Evolutionary conservation across 1,284 basidiomycete species (phyloP).

Genomic region (Fomitopsis palustris): DNA sequence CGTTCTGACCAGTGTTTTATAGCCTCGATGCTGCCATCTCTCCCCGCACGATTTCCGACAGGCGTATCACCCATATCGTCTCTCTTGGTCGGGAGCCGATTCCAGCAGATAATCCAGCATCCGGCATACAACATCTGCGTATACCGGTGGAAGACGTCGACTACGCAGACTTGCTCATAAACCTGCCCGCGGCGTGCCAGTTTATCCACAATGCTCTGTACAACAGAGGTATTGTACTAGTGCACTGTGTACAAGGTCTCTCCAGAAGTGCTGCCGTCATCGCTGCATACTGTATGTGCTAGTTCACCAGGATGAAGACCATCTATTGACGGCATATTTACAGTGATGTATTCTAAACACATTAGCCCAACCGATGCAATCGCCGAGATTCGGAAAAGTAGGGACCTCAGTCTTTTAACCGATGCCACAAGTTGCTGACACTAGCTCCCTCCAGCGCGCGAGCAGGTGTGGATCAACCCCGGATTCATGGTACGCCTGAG

Average conservation of each 20-base stretch:
- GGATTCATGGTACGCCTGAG: conserved; percentile 46
- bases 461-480: conserved; percentile 75
- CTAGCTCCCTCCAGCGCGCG: conserved; percentile 45
- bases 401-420: conserved; percentile 8
- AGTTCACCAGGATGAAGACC: neutral
- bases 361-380: conserved; percentile 58
- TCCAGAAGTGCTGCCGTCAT: conserved; percentile 81
- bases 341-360: conserved; percentile 72
- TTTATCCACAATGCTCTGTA: conserved; percentile 77
- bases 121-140: conserved; percentile 66
- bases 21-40: conserved; percentile 72
- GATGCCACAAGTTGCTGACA: neutral
- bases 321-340: neutral
- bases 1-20: conserved; percentile 17
- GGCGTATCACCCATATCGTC: conserved; percentile 72
- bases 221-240: conserved; percentile 67
- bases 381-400: conserved; percentile 59
- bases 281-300: conserved; percentile 70
- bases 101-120: conserved; percentile 70
- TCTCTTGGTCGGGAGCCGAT: conserved; percentile 72
- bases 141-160: conserved; percentile 79
- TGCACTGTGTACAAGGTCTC: conserved; percentile 82
- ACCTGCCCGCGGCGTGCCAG: conserved; percentile 71
- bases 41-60: conserved; percentile 69
- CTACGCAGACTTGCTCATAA: conserved; percentile 78